Percentiles rank a stretch among this genome's conserved stretches.
These are phyloP conservation scores for Trichoderma atrobrunneum DNA, from an alignment of 2,329 filamentous ascomycete genomes.

Conservation along the genomic window DNA sequence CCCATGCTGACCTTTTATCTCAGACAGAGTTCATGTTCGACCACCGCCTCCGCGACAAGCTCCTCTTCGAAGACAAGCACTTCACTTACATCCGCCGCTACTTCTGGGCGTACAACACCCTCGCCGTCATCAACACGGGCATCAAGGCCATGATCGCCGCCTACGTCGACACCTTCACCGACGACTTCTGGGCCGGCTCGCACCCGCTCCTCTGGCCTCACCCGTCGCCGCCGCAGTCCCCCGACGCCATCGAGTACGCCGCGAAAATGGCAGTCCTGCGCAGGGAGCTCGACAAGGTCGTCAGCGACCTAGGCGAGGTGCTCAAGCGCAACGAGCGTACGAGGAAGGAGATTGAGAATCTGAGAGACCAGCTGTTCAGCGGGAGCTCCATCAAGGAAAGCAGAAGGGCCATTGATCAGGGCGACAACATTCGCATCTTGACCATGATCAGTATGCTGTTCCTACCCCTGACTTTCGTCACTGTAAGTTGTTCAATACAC, in stretches of 20 bases:
- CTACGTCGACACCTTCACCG: conserved; percentile 56
- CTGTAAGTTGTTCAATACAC: conserved; percentile 31
- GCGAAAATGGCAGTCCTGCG: conserved; percentile 46
- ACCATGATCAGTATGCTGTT: conserved; percentile 62
- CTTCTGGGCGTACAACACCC: conserved; percentile 61
- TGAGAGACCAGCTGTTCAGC: conserved; percentile 61
- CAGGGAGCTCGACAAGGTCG: conserved; percentile 49
- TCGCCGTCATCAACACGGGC: conserved; percentile 57
- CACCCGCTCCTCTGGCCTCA: conserved; percentile 57
- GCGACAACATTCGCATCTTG: conserved; percentile 59
- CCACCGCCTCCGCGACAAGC: conserved; percentile 51
- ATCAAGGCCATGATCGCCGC: conserved; percentile 57
- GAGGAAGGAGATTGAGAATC: conserved; percentile 52
- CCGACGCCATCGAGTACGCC: conserved; percentile 47
- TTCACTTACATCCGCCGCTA: conserved; percentile 62
- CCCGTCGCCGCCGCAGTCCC: conserved; percentile 37
- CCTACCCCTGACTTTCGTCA: conserved; percentile 60
- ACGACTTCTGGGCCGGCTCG: conserved; percentile 56
- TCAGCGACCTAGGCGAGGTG: conserved; percentile 47
- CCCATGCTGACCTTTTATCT: neutral
- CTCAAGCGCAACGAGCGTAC: conserved; percentile 52
- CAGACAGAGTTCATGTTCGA: conserved; percentile 58
- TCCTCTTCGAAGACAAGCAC: conserved; percentile 59
- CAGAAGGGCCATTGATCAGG: conserved; percentile 60
- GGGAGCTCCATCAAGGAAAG: conserved; percentile 62